phyloP scores from a whole-genome alignment of 2,329 filamentous ascomycete genomes.

The Alternaria atra region DNA sequence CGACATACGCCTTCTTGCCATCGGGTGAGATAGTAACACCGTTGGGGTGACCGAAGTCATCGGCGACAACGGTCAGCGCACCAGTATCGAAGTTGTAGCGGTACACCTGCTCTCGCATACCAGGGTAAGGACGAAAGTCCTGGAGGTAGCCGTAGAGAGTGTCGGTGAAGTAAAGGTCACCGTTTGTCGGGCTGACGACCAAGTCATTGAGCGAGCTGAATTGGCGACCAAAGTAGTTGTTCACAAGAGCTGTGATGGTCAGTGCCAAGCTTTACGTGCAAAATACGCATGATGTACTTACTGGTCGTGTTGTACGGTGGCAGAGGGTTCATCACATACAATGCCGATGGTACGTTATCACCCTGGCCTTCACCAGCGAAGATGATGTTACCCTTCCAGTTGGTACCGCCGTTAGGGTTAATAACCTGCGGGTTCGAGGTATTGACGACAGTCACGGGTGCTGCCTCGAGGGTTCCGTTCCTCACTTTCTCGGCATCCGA shows the following conservation, averaged over 20 bases:
- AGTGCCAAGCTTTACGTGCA: background rate
- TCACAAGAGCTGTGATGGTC: slow-evolving; percentile 35
- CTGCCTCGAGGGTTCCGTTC: slow-evolving; percentile 29
- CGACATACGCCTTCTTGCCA: slow-evolving; percentile 54
- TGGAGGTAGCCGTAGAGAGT: slow-evolving; percentile 43
- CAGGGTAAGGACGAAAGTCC: slow-evolving; percentile 35
- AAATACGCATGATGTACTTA: slow-evolving; percentile 13
- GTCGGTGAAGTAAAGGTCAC: slow-evolving; percentile 60
- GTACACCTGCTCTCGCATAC: slow-evolving; percentile 47
- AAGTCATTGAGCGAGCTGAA: slow-evolving; percentile 55
- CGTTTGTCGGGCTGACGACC: slow-evolving; percentile 47
- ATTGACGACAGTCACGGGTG: slow-evolving; percentile 33
- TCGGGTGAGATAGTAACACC: slow-evolving; percentile 54
- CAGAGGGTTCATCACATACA: slow-evolving; percentile 36
- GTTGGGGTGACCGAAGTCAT: slow-evolving; percentile 53
- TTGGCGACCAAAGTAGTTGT: slow-evolving; percentile 59
- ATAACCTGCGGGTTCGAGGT: slow-evolving; percentile 36
- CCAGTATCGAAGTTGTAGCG: slow-evolving; percentile 53
- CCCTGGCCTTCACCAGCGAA: slow-evolving; percentile 38
- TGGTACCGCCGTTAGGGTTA: slow-evolving; percentile 36
- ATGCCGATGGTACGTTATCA: slow-evolving; percentile 27
- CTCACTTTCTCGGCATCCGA: slow-evolving; percentile 35
- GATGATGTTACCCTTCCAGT: slow-evolving; percentile 35
- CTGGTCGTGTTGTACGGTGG: slow-evolving; percentile 36
- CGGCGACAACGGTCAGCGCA: slow-evolving; percentile 51